phyloP scores from a whole-genome alignment of 257 asterid genomes.

The Salvia miltiorrhiza region DNA sequence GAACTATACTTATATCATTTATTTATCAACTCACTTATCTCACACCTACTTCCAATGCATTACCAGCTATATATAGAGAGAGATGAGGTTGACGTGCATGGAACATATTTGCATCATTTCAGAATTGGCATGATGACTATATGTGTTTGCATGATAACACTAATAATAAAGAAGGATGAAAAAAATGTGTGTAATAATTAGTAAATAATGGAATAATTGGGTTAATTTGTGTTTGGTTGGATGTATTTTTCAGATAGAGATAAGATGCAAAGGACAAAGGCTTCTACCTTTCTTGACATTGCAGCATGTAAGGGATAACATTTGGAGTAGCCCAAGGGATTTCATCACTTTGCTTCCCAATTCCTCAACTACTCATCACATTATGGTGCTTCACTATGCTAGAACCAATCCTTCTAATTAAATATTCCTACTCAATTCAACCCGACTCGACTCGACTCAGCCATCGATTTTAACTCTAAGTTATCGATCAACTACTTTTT shows the following conservation, averaged over 20 bases:
- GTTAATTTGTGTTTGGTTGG: not conserved
- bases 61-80: not conserved
- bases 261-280: slow-evolving; percentile 78
- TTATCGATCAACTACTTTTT: slow-evolving; percentile 15
- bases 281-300: slow-evolving; percentile 58
- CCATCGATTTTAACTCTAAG: slow-evolving; percentile 18
- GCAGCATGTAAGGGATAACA: slow-evolving; percentile 83
- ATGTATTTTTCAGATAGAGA: slow-evolving; percentile 65
- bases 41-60: not conserved
- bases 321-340: slow-evolving; percentile 61
- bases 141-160: not conserved
- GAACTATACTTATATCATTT: not conserved
- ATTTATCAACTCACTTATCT: not conserved
- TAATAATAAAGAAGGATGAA: not conserved
- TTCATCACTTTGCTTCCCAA: slow-evolving; percentile 57
- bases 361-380: slow-evolving; percentile 51
- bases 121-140: not conserved
- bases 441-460: not conserved
- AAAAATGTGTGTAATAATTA: not conserved
- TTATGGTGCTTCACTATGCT: slow-evolving; percentile 74
- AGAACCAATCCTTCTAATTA: slow-evolving; percentile 37
- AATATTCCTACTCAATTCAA: not conserved
- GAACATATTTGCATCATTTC: not conserved
- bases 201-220: not conserved
- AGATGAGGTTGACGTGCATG: not conserved